Evolutionary conservation across 179 eudicot genomes (phyloP).

Genomic region (Patellifolia procumbens): DNA sequence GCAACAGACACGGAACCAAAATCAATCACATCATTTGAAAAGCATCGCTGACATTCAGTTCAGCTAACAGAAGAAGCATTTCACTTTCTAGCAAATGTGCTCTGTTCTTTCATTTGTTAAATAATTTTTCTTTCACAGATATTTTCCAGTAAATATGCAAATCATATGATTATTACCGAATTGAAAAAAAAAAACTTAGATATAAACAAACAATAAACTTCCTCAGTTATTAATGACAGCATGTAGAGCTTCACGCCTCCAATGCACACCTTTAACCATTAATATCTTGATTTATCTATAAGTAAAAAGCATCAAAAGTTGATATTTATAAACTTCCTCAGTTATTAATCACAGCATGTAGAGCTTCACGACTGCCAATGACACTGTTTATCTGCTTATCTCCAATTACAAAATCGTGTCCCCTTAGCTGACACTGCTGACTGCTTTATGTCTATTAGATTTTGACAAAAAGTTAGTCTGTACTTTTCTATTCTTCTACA

Average conservation of each 20-base stretch:
- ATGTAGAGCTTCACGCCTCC: no score
- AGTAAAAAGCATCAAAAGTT: no score
- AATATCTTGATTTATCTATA: no score
- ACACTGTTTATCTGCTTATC: neutral
- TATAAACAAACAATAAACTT: neutral
- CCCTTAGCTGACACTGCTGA: no score
- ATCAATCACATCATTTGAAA: neutral
- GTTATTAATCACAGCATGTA: no score
- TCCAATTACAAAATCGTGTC: neutral
- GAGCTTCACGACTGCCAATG: no score
- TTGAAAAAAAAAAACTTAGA: neutral
- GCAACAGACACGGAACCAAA: neutral
- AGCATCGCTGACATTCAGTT: neutral
- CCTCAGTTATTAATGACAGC: no score
- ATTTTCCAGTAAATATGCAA: neutral
- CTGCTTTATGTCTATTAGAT: neutral
- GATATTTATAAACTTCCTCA: no score
- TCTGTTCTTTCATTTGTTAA: neutral
- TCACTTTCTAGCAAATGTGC: neutral
- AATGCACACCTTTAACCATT: no score
- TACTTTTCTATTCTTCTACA: neutral
- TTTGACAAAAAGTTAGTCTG: neutral
- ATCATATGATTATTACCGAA: neutral
- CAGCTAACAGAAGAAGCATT: neutral
- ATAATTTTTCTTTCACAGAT: neutral